Evolutionary conservation across 2,329 filamentous ascomycete species (phyloP).

Genomic region (Dissoconium aciculare): DNA sequence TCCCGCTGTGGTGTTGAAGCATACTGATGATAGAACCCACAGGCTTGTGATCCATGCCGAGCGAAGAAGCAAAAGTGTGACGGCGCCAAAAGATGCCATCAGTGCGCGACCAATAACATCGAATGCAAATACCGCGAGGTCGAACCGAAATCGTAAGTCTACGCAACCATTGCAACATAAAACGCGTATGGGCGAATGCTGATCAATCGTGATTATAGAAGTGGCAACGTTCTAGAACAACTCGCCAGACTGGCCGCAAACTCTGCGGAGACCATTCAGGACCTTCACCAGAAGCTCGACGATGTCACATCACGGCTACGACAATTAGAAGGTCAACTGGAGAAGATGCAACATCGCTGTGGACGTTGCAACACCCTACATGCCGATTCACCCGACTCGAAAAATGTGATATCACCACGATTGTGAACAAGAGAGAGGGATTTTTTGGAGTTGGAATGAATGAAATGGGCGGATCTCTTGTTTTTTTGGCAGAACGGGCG

Average conservation of each 20-base stretch:
- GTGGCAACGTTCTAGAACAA: background rate
- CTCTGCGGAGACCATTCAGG: background rate
- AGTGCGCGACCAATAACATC: constrained; percentile 1
- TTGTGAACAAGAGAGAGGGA: no score
- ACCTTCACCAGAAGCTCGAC: background rate
- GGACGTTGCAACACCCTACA: no score
- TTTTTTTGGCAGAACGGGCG: no score
- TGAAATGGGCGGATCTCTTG: no score
- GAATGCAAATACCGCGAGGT: constrained; percentile 1
- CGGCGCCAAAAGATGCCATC: background rate
- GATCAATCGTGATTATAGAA: no score
- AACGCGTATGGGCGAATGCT: no score
- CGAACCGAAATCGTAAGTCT: constrained; percentile 1
- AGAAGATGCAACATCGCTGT: background rate
- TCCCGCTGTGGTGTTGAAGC: background rate
- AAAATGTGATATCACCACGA: no score
- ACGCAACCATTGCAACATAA: no score
- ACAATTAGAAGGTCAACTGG: constrained; percentile 1
- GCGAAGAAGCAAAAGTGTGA: constrained; percentile 1
- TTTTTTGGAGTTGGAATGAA: no score
- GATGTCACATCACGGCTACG: no score
- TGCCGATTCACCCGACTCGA: no score
- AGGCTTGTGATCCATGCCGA: constrained; percentile 1
- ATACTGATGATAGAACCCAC: background rate
- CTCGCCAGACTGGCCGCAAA: background rate